These are phyloP conservation scores for Rubia balearica DNA, from an alignment of 305 asterid genomes.

Conservation along the genomic window DNA sequence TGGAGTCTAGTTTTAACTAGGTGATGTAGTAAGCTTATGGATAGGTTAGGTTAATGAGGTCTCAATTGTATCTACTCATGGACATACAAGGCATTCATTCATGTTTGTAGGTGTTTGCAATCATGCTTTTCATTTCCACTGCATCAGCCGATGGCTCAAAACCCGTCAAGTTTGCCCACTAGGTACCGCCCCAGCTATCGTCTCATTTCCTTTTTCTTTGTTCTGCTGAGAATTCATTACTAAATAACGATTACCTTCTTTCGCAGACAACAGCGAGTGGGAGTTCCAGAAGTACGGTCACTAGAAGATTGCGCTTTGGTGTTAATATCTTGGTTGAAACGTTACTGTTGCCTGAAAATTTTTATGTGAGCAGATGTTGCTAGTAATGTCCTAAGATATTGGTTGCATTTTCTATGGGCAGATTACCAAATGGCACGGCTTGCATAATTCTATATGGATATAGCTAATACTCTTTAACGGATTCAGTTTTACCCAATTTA, in stretches of 20 bases:
- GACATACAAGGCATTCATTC: neutral
- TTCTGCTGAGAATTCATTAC: neutral
- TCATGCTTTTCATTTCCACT: slow-evolving; percentile 94
- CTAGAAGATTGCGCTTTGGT: slow-evolving; percentile 27
- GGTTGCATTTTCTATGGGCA: neutral
- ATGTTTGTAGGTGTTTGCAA: slow-evolving; percentile 60
- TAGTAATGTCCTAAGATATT: too few species aligned
- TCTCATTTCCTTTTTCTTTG: neutral
- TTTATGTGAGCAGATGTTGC: neutral
- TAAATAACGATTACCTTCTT: neutral
- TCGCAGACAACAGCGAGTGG: slow-evolving; percentile 89
- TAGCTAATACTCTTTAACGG: neutral
- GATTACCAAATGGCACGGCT: neutral
- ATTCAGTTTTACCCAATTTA: neutral
- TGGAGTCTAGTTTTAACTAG: neutral
- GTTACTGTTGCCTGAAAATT: neutral
- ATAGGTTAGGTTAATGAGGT: neutral
- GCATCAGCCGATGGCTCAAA: slow-evolving; percentile 97
- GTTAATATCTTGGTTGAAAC: neutral
- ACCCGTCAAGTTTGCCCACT: slow-evolving; percentile 96
- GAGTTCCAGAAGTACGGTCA: slow-evolving; percentile 92
- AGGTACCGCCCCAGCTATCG: slow-evolving; percentile 31
- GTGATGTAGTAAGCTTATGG: neutral
- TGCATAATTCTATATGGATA: neutral
- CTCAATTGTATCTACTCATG: neutral